Conservation (phyloP, 2,329 filamentous ascomycete species). For the Penicillium sp. region DNA sequence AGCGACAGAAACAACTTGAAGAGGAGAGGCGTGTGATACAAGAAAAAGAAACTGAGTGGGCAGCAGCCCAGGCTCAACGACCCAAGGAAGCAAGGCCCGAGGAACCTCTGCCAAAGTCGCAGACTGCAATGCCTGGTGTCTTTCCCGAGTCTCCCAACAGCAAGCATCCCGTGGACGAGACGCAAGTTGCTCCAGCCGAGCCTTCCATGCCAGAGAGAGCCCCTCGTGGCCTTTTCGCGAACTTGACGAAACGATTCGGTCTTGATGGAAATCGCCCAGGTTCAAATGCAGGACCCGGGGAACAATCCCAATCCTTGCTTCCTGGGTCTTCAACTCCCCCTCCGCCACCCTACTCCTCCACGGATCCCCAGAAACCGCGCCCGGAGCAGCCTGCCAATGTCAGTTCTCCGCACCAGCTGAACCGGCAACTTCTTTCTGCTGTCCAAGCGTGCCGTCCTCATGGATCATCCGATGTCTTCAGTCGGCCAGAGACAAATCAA, state of each 20-base stretch:
- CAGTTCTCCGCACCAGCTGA: slow-evolving; percentile 46
- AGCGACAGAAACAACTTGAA: slow-evolving; percentile 72
- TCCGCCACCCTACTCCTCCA: slow-evolving; percentile 46
- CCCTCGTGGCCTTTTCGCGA: slow-evolving; percentile 67
- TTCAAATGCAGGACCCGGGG: slow-evolving; percentile 26
- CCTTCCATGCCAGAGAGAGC: slow-evolving; percentile 46
- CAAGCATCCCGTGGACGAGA: slow-evolving; percentile 23
- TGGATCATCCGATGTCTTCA: slow-evolving; percentile 74
- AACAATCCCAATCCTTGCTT: slow-evolving; percentile 28
- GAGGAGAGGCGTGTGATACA: slow-evolving; percentile 72
- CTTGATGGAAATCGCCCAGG: slow-evolving; percentile 56
- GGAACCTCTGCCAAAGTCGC: slow-evolving; percentile 34
- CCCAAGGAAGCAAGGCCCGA: slow-evolving; percentile 29
- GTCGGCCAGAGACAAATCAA: slow-evolving; percentile 69
- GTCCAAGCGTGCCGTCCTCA: slow-evolving; percentile 78
- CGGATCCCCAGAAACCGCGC: slow-evolving; percentile 38
- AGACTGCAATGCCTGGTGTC: slow-evolving; percentile 69
- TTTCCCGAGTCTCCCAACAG: slow-evolving; percentile 70
- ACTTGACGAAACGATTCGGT: slow-evolving; percentile 69
- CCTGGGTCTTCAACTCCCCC: slow-evolving; percentile 32
- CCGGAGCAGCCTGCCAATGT: slow-evolving; percentile 37
- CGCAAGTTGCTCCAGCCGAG: slow-evolving; percentile 27
- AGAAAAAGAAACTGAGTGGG: slow-evolving; percentile 59
- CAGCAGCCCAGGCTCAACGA: slow-evolving; percentile 43
- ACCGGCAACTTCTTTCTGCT: slow-evolving; percentile 68